Percentiles rank a stretch among this genome's conserved stretches.
These are phyloP conservation scores for Candolleomyces efflorescens DNA, from an alignment of 768 basidiomycete species.

Conservation along the genomic window DNA sequence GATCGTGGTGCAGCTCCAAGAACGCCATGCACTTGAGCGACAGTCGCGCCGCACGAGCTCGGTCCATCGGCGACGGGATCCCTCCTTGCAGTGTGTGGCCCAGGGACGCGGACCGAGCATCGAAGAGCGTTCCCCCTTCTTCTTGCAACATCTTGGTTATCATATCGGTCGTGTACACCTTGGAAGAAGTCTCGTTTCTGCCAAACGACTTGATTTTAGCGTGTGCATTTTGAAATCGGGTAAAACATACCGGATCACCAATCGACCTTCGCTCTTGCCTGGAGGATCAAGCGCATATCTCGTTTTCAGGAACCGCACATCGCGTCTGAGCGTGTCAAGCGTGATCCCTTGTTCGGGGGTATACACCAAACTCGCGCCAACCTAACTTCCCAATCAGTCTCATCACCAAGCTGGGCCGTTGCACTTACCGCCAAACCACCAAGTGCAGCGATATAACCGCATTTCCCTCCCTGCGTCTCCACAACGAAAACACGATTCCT, in stretches of 20 bases:
- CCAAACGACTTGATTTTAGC: background rate
- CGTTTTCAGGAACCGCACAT: constrained; percentile 84
- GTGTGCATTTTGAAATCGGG: background rate
- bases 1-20: constrained; percentile 76
- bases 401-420: background rate
- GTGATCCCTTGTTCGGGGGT: constrained; percentile 89
- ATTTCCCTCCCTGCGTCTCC: constrained; percentile 96
- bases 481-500: constrained; percentile 96
- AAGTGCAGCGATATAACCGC: constrained; percentile 93
- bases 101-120: constrained; percentile 91
- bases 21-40: constrained; percentile 93
- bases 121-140: constrained; percentile 89
- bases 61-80: constrained; percentile 91
- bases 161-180: constrained; percentile 87
- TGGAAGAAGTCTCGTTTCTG: constrained; percentile 84
- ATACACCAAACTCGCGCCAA: constrained; percentile 90
- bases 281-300: constrained; percentile 82
- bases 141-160: constrained; percentile 93
- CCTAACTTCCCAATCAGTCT: constrained; percentile 37
- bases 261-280: constrained; percentile 89
- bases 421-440: constrained; percentile 86
- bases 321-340: constrained; percentile 73
- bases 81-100: constrained; percentile 98
- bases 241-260: constrained; percentile 71
- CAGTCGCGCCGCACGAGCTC: constrained; percentile 84